Conservation (phyloP, 73 alveolate genomes). For the Paramecium sexaurelia region DNA sequence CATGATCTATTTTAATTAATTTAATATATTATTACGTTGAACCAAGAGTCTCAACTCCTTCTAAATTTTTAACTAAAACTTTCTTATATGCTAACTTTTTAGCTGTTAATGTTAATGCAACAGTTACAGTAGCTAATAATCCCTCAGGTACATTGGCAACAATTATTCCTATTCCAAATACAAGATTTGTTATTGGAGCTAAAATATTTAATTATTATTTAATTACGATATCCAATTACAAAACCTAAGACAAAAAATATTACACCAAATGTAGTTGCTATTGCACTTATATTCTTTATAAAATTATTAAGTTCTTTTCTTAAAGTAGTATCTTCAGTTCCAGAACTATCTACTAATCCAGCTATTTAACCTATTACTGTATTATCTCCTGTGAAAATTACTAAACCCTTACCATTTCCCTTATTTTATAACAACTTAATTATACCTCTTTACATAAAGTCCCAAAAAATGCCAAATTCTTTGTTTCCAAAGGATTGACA, state of each 20-base stretch:
- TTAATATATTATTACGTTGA: conserved; percentile 59
- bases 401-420: conserved; percentile 73
- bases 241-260: conserved; percentile 75
- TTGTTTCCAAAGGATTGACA: conserved; percentile 72
- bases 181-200: conserved; percentile 78
- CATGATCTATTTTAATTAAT: conserved; percentile 1
- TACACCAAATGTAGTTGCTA: conserved; percentile 74
- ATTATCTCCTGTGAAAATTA: conserved; percentile 66
- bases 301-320: conserved; percentile 75
- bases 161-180: conserved; percentile 81
- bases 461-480: conserved; percentile 80
- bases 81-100: conserved; percentile 80
- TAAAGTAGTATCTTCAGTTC: conserved; percentile 73
- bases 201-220: background rate
- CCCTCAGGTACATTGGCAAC: conserved; percentile 84
- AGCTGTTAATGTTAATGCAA: conserved; percentile 91
- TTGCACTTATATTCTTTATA: conserved; percentile 70
- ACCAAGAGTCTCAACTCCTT: conserved; percentile 85
- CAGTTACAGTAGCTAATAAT: conserved; percentile 87
- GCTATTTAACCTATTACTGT: conserved; percentile 74
- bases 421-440: background rate
- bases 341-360: conserved; percentile 74
- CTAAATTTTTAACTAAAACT: conserved; percentile 79
- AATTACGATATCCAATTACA: conserved; percentile 71
- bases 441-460: conserved; percentile 70